Evolutionary conservation across 148 eudicot genomes (phyloP), one percentile per base, ranked within the genome.

Genomic region (Spergularia marina): DNA sequence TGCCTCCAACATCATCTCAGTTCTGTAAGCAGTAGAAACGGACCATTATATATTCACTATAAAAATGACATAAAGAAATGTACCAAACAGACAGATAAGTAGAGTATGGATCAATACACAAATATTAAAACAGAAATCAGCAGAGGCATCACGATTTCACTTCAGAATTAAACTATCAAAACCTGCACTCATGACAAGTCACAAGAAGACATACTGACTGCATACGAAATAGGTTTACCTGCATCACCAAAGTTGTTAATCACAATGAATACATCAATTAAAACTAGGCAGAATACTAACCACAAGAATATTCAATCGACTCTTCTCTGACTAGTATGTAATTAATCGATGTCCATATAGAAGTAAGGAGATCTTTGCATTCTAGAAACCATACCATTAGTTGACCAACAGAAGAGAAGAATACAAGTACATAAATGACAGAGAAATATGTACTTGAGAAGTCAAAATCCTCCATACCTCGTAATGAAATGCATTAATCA

Each of bases 401-500:
- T n/a, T n/a, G n/a, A n/a, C n/a, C n/a, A n/a, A n/a, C n/a, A n/a
- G n/a, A 60, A 73, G 47, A 65, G 65, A 73, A 65, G 61, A 57
- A 61, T 53, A 75, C 21, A 39, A 70, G 30, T 30, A 12, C 55
- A 25, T 68, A 15, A 74, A 51, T 21, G 21, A 77, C 49, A 74
- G 10, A 68, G 73, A 86, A 39, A 60, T 81, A 68, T 71, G 59
- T 47, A 83, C 82, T 77, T 56, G 40, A 77, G 76, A 70, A 82
- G 78, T 65, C 59, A 63, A 84, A 81, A 83, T 69, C 55, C 74
- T 65, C 74, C 72, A 76, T 20, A 80, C 81, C 79, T 82, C 67
- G 34, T 82, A 83, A 62, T 56, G 76, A 83, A 76, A 65, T 84
- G 74, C 85, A 85, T 69, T 67, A 74, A 83, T 61, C 94, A 74